Evolutionary conservation across 108 stramenopile species (phyloP).

Genomic region (Nitzschia palea): DNA sequence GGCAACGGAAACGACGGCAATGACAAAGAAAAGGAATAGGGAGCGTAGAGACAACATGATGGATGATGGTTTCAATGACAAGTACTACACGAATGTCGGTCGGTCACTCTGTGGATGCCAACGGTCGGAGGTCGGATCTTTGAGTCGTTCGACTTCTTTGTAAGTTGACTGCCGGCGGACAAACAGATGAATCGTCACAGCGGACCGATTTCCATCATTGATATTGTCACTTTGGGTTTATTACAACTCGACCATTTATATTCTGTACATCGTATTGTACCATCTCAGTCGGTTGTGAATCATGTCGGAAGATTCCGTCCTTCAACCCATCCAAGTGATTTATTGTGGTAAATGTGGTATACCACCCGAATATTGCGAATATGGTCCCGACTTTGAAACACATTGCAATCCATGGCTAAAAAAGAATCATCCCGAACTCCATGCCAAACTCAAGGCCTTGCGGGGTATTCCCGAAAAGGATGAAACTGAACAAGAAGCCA

Average conservation of each 20-base stretch:
- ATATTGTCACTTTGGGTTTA: no score
- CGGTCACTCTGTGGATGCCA: background rate
- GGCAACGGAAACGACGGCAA: constrained; percentile 32
- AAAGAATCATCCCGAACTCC: constrained; percentile 62
- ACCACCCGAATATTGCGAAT: constrained; percentile 97
- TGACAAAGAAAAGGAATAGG: constrained; percentile 34
- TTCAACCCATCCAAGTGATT: constrained; percentile 40
- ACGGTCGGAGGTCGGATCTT: background rate
- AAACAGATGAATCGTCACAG: background rate
- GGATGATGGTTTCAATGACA: background rate
- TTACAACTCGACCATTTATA: no score
- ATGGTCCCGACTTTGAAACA: constrained; percentile 88
- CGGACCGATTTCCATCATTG: no score
- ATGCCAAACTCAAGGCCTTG: constrained; percentile 31
- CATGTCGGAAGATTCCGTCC: constrained; percentile 2
- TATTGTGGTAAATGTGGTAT: constrained; percentile 94
- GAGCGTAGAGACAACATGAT: constrained; percentile 49
- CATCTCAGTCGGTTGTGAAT: no score
- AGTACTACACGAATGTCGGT: background rate
- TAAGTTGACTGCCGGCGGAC: no score
- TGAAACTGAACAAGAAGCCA: constrained; percentile 9
- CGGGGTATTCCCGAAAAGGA: constrained; percentile 7
- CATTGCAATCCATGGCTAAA: constrained; percentile 80
- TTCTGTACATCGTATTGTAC: no score
- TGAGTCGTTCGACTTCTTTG: background rate